Evolutionary conservation across 2,329 filamentous ascomycete genomes (phyloP).

Genomic region (Ophiostoma sp.): DNA sequence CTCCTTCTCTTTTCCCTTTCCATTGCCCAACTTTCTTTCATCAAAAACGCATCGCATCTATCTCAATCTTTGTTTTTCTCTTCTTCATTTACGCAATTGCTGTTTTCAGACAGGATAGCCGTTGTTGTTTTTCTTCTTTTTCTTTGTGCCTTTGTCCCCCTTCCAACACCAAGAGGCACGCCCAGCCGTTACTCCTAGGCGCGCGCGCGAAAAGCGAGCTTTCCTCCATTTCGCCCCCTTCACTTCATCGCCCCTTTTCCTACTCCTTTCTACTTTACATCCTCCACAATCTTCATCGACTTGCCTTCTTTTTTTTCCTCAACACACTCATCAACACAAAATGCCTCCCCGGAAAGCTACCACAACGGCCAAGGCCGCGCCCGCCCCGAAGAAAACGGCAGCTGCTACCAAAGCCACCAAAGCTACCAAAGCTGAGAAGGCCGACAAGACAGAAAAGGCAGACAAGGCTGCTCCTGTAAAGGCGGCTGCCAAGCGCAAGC

Average conservation of each 20-base stretch:
- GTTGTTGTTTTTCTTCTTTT: slow-evolving; percentile 6
- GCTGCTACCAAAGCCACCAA: not conserved
- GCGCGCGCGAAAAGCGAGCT: slow-evolving; percentile 16
- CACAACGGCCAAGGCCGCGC: slow-evolving; percentile 30
- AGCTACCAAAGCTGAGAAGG: not conserved
- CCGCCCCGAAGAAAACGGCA: slow-evolving; percentile 29
- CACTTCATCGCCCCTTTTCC: not conserved
- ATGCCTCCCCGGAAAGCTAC: slow-evolving; percentile 28
- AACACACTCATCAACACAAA: slow-evolving; percentile 6
- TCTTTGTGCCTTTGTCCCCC: not conserved
- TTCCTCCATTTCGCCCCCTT: not conserved
- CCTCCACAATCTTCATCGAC: not conserved
- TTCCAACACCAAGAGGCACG: not conserved
- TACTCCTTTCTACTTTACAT: not conserved
- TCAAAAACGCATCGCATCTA: not conserved
- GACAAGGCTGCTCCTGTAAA: slow-evolving; percentile 29
- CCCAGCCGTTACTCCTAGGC: not conserved
- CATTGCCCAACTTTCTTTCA: not conserved
- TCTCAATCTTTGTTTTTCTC: not conserved
- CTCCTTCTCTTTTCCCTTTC: too few relatives aligned
- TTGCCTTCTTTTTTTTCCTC: not conserved
- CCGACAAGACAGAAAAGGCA: slow-evolving; percentile 27
- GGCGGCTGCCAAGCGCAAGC: slow-evolving; percentile 24
- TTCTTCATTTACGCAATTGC: not conserved
- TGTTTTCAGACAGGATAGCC: not conserved